Evolutionary conservation across 371 early-diverging fungal species (phyloP).

Genomic region (Mucor lusitanicus): DNA sequence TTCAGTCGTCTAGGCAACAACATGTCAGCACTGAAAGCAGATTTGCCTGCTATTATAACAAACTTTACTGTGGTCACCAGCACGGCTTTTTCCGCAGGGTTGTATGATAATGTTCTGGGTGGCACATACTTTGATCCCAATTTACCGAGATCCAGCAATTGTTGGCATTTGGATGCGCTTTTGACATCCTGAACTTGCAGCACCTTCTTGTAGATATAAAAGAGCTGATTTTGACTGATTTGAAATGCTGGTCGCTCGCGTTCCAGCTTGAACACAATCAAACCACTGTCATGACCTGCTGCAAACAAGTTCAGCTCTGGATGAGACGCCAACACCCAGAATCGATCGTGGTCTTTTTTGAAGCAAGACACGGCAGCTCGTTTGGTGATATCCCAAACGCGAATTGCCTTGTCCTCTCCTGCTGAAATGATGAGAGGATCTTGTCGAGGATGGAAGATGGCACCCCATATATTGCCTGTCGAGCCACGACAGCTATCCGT

Average conservation of each 20-base stretch:
- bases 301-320: constrained; percentile 95
- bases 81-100: constrained; percentile 90
- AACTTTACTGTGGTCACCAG: constrained; percentile 46
- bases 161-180: constrained; percentile 65
- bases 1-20: constrained; percentile 37
- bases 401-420: not conserved
- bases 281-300: constrained; percentile 97
- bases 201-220: constrained; percentile 83
- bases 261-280: constrained; percentile 97
- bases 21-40: not conserved
- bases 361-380: not conserved
- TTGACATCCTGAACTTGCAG: constrained; percentile 81
- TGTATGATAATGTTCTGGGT: constrained; percentile 84
- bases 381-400: not conserved
- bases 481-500: constrained; percentile 98
- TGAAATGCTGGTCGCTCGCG: constrained; percentile 92
- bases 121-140: constrained; percentile 65
- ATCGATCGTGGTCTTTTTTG: not conserved
- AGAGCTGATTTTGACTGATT: constrained; percentile 77
- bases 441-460: constrained; percentile 91
- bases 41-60: too few relatives aligned
- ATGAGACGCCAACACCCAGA: constrained; percentile 86
- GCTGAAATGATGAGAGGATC: constrained; percentile 92
- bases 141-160: constrained; percentile 74
- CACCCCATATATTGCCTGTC: constrained; percentile 95